A percentile compares a stretch with the other conserved stretches of the same genome.
phyloP scores from a whole-genome alignment of 306 rosid genomes.

The Abrus precatorius region DNA sequence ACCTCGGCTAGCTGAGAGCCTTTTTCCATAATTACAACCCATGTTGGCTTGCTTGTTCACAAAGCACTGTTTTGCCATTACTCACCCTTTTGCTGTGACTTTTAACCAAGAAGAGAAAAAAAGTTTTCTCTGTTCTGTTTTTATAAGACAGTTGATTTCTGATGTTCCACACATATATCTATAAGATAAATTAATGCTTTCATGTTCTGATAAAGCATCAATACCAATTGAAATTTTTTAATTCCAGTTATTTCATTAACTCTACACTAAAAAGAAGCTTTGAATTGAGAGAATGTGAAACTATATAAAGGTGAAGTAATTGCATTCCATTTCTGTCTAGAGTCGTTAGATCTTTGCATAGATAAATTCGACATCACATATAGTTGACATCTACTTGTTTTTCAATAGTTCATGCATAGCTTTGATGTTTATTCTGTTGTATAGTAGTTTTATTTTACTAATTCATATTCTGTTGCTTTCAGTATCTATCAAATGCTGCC shows the following conservation, averaged over 20 bases:
- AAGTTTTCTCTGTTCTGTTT: not conserved
- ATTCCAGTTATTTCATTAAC: not conserved
- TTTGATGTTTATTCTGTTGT: slow-evolving; percentile 32
- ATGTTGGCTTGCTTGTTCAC: no score
- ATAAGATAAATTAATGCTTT: not conserved
- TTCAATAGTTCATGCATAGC: not conserved
- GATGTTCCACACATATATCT: not conserved
- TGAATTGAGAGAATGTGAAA: slow-evolving; percentile 21
- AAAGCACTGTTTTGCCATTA: not conserved
- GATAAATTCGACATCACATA: not conserved
- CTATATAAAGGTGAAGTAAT: slow-evolving; percentile 15
- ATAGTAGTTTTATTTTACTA: slow-evolving; percentile 11
- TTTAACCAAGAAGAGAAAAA: not conserved
- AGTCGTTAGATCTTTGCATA: slow-evolving; percentile 6
- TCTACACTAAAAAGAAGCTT: not conserved
- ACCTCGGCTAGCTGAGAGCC: no score
- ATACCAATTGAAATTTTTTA: not conserved
- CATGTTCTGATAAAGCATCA: slow-evolving; percentile 6
- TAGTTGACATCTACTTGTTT: not conserved
- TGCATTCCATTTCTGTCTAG: slow-evolving; percentile 6
- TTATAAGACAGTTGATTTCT: not conserved
- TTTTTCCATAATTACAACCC: no score
- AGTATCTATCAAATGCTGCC: slow-evolving; percentile 99
- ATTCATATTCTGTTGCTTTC: slow-evolving; percentile 46
- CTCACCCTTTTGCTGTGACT: not conserved